These are phyloP conservation scores for Pleurotus citrinopileatus DNA, from an alignment of 768 basidiomycete genomes.

Conservation along the genomic window DNA sequence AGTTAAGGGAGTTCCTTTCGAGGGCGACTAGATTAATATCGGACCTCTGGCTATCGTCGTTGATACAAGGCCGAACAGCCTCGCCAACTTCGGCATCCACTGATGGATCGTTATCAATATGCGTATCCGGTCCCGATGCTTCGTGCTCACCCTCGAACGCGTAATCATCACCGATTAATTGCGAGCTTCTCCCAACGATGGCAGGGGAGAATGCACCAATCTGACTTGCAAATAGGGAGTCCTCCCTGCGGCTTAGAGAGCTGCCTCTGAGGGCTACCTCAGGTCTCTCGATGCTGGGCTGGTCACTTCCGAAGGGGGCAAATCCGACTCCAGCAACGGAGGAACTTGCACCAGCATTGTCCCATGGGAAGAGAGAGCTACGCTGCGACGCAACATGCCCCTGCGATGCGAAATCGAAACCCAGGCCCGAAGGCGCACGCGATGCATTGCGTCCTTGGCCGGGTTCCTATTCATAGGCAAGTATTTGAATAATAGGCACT, in stretches of 20 bases:
- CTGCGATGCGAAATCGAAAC: conserved; percentile 36
- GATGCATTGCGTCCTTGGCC: conserved; percentile 80
- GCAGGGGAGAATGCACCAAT: conserved; percentile 54
- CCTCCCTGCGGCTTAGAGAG: conserved; percentile 50
- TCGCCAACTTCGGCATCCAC: conserved; percentile 13
- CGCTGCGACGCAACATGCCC: conserved; percentile 55
- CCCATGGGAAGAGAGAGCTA: conserved; percentile 80
- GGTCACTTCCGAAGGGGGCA: conserved; percentile 39
- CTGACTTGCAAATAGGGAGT: conserved; percentile 51
- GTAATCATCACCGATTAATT: conserved; percentile 57
- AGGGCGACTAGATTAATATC: conserved; percentile 56
- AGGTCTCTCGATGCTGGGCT: conserved; percentile 46
- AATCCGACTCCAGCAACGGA: conserved; percentile 43
- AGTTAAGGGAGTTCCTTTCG: conserved; percentile 77
- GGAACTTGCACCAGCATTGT: conserved; percentile 67
- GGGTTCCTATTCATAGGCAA: conserved; percentile 64
- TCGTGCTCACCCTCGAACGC: conserved; percentile 57
- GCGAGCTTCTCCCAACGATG: conserved; percentile 35
- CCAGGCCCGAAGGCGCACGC: conserved; percentile 48
- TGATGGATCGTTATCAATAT: too few species aligned
- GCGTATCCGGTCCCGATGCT: too few species aligned
- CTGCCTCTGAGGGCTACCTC: conserved; percentile 54
- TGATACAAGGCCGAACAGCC: too few species aligned
- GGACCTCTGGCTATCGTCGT: conserved; percentile 48
- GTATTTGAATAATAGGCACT: too few species aligned